A percentile compares a stretch with the other conserved stretches of the same genome.
Evolutionary conservation across 768 basidiomycete genomes (phyloP).

Genomic region (Amanita muscaria): DNA sequence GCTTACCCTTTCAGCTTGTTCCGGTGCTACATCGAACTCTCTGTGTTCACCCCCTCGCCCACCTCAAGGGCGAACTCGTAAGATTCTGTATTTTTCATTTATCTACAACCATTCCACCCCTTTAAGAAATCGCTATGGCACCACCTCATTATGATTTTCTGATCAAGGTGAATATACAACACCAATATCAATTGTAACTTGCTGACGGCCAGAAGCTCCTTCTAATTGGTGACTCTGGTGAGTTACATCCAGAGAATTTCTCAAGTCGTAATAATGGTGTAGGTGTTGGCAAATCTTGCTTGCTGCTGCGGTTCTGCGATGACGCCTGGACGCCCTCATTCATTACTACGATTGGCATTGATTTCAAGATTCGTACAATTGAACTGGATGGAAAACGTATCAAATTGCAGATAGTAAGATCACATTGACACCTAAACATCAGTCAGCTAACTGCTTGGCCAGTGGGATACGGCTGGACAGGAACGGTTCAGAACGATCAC

Average conservation of each 20-base stretch:
- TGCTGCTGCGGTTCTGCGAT: slow-evolving; percentile 95
- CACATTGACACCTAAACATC: neutral
- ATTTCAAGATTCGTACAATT: slow-evolving; percentile 99
- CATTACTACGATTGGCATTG: slow-evolving; percentile 98
- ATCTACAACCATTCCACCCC: no score
- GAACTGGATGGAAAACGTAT: slow-evolving; percentile 97
- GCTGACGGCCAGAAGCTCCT: slow-evolving; percentile 51
- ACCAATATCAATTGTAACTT: neutral
- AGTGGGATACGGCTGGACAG: slow-evolving; percentile 99
- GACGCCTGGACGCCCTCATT: slow-evolving; percentile 99
- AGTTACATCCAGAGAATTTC: slow-evolving; percentile 11
- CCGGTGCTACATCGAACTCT: slow-evolving; percentile 24
- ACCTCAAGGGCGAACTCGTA: slow-evolving; percentile 13
- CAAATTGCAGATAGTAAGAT: slow-evolving; percentile 88
- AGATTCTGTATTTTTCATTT: slow-evolving; percentile 18
- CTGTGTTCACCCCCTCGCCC: slow-evolving; percentile 20
- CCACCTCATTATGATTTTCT: slow-evolving; percentile 96
- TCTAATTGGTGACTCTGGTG: slow-evolving; percentile 94
- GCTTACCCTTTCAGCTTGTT: no score
- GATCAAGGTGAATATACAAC: slow-evolving; percentile 58
- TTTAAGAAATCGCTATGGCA: no score
- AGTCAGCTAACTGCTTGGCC: slow-evolving; percentile 10
- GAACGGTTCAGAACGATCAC: slow-evolving; percentile 99
- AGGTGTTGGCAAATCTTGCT: slow-evolving; percentile 96
- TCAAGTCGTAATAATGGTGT: slow-evolving; percentile 1